phyloP scores from a whole-genome alignment of 1,284 basidiomycete species.

The Cryptococcus amylolentus region DNA sequence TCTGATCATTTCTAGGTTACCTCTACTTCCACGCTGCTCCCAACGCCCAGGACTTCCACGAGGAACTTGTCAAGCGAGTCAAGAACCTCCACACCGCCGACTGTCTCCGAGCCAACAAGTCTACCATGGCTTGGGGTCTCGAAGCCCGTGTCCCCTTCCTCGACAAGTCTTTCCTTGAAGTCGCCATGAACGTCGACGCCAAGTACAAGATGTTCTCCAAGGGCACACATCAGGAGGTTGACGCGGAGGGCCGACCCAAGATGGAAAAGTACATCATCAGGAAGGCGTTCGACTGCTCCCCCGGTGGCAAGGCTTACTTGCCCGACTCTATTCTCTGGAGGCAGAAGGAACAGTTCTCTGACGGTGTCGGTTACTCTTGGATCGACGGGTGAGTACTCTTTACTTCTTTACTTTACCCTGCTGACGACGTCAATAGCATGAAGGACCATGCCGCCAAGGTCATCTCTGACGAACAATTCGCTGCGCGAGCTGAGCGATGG shows the following conservation, averaged over 20 bases:
- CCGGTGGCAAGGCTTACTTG: constrained; percentile 82
- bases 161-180: constrained; percentile 93
- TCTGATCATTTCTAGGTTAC: constrained; percentile 64
- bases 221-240: constrained; percentile 68
- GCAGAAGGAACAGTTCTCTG: constrained; percentile 99
- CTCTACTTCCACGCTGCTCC: constrained; percentile 99
- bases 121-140: constrained; percentile 99
- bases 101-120: constrained; percentile 99
- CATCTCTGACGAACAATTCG: constrained; percentile 80
- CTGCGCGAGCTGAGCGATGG: constrained; percentile 72
- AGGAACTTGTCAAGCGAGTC: constrained; percentile 90
- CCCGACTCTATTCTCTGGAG: constrained; percentile 95
- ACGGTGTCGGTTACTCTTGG: constrained; percentile 99
- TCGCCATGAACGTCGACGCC: constrained; percentile 86
- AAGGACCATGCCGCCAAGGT: constrained; percentile 77
- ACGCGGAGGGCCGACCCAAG: constrained; percentile 77
- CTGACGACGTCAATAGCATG: constrained; percentile 57
- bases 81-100: constrained; percentile 98
- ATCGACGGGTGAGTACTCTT: constrained; percentile 79
- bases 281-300: constrained; percentile 90
- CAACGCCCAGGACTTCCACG: constrained; percentile 82
- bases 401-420: constrained; percentile 1
- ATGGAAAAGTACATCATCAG: constrained; percentile 99
- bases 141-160: constrained; percentile 99
- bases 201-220: constrained; percentile 89